These are phyloP conservation scores for Aureobasidium melanogenum DNA, from an alignment of 2,329 filamentous ascomycete genomes.

Conservation along the genomic window DNA sequence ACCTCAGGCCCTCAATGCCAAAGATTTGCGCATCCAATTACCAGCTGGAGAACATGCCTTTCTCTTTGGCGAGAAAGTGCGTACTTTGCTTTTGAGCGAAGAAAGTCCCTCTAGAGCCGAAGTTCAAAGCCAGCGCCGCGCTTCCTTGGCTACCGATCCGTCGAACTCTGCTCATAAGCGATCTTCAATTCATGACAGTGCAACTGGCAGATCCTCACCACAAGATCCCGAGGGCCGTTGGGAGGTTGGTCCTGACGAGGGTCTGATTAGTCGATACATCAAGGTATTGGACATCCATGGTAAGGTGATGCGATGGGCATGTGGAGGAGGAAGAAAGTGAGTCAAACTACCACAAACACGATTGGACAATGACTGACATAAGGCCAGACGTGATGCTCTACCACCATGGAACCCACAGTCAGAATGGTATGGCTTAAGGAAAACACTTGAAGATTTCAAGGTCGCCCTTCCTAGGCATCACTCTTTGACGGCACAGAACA, in stretches of 20 bases:
- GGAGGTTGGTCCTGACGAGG: slow-evolving; percentile 43
- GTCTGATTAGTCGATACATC: slow-evolving; percentile 42
- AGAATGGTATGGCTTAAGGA: slow-evolving; percentile 45
- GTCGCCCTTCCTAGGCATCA: slow-evolving; percentile 47
- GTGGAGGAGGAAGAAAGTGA: slow-evolving; percentile 46
- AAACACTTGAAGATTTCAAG: slow-evolving; percentile 46
- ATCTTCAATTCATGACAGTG: slow-evolving; percentile 6
- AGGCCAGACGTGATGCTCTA: slow-evolving; percentile 43
- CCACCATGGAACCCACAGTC: slow-evolving; percentile 53
- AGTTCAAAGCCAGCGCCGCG: slow-evolving; percentile 38
- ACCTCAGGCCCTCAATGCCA: slow-evolving; percentile 48
- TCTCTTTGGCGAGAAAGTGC: slow-evolving; percentile 50
- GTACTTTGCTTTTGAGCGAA: slow-evolving; percentile 41
- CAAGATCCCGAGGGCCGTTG: slow-evolving; percentile 38
- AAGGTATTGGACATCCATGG: slow-evolving; percentile 47
- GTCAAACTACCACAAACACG: slow-evolving; percentile 9
- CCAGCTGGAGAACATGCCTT: slow-evolving; percentile 61
- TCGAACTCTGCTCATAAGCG: slow-evolving; percentile 12
- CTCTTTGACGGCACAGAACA: slow-evolving; percentile 51
- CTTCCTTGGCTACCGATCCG: slow-evolving; percentile 29
- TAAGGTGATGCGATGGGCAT: slow-evolving; percentile 50
- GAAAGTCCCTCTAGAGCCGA: slow-evolving; percentile 26
- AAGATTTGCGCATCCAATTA: slow-evolving; percentile 56
- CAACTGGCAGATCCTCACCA: not conserved
- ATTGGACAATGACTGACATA: slow-evolving; percentile 24